Conservation (phyloP, 163 green algal species). For the Smithsoniella earleae region DNA sequence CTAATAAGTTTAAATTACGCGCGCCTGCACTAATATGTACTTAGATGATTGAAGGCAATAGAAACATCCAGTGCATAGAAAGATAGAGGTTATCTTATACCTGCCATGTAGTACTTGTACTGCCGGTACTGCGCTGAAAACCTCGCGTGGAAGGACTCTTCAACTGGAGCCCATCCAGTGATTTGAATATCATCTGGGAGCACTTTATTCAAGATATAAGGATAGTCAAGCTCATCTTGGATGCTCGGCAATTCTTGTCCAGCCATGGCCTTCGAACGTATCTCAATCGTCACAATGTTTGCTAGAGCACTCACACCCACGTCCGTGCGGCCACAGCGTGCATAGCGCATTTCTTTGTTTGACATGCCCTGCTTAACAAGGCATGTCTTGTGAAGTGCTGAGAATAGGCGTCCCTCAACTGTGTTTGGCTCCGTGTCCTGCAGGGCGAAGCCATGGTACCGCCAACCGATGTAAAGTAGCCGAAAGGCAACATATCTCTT, state of each 20-base stretch:
- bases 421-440: conserved; percentile 59
- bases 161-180: conserved; percentile 48
- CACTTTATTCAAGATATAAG: conserved; percentile 62
- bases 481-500: conserved; percentile 70
- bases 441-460: conserved; percentile 71
- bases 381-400: conserved; percentile 46
- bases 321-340: conserved; percentile 76
- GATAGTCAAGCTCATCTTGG: conserved; percentile 72
- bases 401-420: conserved; percentile 54
- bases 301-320: conserved; percentile 69
- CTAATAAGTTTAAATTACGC: conserved; percentile 46
- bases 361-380: conserved; percentile 42
- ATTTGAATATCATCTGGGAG: conserved; percentile 58
- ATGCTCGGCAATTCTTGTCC: conserved; percentile 35
- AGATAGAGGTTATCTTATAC: too few species aligned
- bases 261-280: conserved; percentile 49
- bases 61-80: not conserved
- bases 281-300: conserved; percentile 63
- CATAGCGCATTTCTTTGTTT: conserved; percentile 54
- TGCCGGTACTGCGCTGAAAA: conserved; percentile 56
- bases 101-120: conserved; percentile 81
- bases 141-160: conserved; percentile 36
- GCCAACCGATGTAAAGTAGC: conserved; percentile 72
- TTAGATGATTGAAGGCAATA: not conserved
- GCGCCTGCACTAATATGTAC: not conserved